Conservation (phyloP, 2,329 filamentous ascomycete species). For the Didymella exigua region DNA sequence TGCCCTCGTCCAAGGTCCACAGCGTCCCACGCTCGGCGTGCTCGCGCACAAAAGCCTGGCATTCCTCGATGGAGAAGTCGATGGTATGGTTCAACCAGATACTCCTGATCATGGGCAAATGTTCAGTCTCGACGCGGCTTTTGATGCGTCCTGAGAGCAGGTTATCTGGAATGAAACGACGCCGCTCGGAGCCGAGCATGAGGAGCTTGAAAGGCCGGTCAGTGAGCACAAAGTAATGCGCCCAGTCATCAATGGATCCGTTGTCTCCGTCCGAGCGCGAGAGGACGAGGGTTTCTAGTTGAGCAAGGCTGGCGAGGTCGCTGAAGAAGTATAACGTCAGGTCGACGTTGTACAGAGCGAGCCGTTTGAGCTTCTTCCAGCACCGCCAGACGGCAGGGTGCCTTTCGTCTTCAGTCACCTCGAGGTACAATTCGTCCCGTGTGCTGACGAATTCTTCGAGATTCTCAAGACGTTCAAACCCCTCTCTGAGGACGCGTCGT, state of each 20-base stretch:
- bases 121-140: conserved; percentile 31
- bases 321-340: conserved; percentile 40
- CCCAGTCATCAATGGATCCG: conserved; percentile 46
- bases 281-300: conserved; percentile 53
- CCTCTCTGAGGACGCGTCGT: conserved; percentile 52
- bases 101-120: conserved; percentile 48
- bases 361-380: conserved; percentile 52
- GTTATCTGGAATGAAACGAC: conserved; percentile 23
- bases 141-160: conserved; percentile 29
- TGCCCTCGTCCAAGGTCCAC: conserved; percentile 21
- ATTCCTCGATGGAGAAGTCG: conserved; percentile 48
- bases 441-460: conserved; percentile 59
- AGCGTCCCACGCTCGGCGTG: conserved; percentile 50
- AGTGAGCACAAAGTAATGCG: conserved; percentile 47
- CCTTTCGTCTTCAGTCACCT: conserved; percentile 22
- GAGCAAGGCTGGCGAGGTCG: conserved; percentile 43
- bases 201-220: conserved; percentile 26
- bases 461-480: conserved; percentile 51
- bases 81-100: conserved; percentile 51
- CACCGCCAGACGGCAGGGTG: conserved; percentile 51
- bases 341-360: conserved; percentile 54
- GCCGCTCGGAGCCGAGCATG: conserved; percentile 25
- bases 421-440: conserved; percentile 54
- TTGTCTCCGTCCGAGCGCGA: conserved; percentile 42
- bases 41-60: conserved; percentile 51